Conservation (phyloP, 2,329 filamentous ascomycete genomes). For the Alternaria infectoria region DNA sequence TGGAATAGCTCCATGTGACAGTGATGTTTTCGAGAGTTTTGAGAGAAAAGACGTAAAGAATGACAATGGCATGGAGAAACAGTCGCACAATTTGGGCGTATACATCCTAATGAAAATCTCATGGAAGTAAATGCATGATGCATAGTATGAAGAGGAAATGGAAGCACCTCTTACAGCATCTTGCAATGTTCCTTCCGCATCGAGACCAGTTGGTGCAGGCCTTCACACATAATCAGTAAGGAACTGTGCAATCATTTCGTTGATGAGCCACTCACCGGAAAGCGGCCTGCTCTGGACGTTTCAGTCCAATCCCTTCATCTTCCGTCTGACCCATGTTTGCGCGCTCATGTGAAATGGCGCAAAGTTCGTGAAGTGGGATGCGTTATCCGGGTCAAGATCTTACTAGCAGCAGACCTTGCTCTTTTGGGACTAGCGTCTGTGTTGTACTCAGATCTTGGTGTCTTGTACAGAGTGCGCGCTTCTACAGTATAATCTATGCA, state of each 20-base stretch:
- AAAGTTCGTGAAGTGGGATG: constrained; percentile 9
- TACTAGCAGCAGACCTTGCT: too few species aligned
- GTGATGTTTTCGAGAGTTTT: too few species aligned
- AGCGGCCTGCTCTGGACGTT: constrained; percentile 14
- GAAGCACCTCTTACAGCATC: constrained; percentile 49
- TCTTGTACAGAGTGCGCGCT: too few species aligned
- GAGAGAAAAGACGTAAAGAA: too few species aligned
- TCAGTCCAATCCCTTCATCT: constrained; percentile 30
- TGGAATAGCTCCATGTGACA: too few species aligned
- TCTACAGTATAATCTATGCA: too few species aligned
- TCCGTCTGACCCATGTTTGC: constrained; percentile 15
- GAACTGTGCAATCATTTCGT: not conserved
- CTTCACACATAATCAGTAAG: constrained; percentile 14
- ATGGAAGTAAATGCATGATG: too few species aligned
- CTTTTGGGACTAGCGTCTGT: too few species aligned
- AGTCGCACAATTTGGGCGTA: too few species aligned
- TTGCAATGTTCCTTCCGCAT: constrained; percentile 26
- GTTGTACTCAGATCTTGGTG: too few species aligned
- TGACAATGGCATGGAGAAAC: too few species aligned
- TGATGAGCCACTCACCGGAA: constrained; percentile 20
- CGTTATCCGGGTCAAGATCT: constrained; percentile 6
- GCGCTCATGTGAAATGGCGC: constrained; percentile 1
- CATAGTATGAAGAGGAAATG: constrained; percentile 8
- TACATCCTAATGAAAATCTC: too few species aligned
- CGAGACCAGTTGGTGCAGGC: constrained; percentile 39